Conservation (phyloP, 805 yeast species). For the Cyberlindnera euphorbiiphila region DNA sequence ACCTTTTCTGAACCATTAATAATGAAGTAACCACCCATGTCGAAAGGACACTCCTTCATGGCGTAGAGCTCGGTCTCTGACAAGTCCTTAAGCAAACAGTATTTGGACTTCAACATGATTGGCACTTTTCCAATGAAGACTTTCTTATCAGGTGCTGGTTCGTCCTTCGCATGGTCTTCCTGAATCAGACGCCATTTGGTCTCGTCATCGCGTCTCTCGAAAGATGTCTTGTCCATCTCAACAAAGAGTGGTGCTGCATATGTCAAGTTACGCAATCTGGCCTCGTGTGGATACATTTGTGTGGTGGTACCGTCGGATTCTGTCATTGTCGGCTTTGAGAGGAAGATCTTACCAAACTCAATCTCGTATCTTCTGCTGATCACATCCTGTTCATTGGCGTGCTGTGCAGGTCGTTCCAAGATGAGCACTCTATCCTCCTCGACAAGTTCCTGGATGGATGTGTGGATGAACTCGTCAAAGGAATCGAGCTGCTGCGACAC, state of each 20-base stretch:
- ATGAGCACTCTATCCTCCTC: constrained; percentile 93
- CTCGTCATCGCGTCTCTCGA: constrained; percentile 77
- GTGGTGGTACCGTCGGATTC: constrained; percentile 99
- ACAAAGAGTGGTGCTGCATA: constrained; percentile 95
- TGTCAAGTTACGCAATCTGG: constrained; percentile 91
- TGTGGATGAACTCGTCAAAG: constrained; percentile 94
- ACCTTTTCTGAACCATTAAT: constrained; percentile 99
- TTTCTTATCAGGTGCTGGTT: constrained; percentile 55
- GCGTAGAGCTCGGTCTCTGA: constrained; percentile 92
- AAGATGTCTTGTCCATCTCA: constrained; percentile 88
- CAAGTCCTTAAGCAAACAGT: constrained; percentile 86
- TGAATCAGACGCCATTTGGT: constrained; percentile 57
- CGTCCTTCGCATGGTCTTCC: constrained; percentile 55
- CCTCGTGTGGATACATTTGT: constrained; percentile 97
- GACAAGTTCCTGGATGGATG: constrained; percentile 94
- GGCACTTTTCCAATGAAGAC: constrained; percentile 97
- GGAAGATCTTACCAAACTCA: constrained; percentile 94
- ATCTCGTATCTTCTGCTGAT: constrained; percentile 91
- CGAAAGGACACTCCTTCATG: constrained; percentile 97
- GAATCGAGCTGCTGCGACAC: constrained; percentile 98
- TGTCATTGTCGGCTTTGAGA: constrained; percentile 96
- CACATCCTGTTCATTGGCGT: constrained; percentile 84
- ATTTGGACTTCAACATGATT: constrained; percentile 94
- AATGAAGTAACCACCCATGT: constrained; percentile 99
- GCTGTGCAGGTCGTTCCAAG: constrained; percentile 97